A percentile compares a stretch with the other conserved stretches of the same genome.
phyloP scores from a whole-genome alignment of 805 yeast genomes.

The Vanderwaltozyma polyspora region DNA sequence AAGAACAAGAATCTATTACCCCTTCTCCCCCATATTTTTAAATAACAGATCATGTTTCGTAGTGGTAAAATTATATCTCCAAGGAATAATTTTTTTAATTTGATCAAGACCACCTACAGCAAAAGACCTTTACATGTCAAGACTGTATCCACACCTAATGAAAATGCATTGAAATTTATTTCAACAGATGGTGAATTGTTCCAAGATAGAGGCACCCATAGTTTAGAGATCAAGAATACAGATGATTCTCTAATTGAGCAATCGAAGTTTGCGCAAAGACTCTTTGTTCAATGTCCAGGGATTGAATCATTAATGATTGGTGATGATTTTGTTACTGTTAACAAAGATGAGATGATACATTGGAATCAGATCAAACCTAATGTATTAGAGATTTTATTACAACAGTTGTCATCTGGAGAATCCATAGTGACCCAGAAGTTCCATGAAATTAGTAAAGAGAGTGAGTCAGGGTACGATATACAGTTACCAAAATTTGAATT shows the following conservation, averaged over 20 bases:
- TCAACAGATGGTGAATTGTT: conserved; percentile 27
- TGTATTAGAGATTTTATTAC: conserved; percentile 31
- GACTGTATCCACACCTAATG: conserved; percentile 59
- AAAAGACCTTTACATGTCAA: conserved; percentile 25
- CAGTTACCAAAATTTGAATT: conserved; percentile 23
- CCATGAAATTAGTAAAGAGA: conserved; percentile 24
- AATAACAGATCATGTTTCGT: no score
- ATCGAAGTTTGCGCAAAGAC: conserved; percentile 52
- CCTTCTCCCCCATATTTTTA: no score
- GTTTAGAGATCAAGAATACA: conserved; percentile 26
- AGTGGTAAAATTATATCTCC: no score
- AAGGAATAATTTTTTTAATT: no score
- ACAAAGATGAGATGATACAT: conserved; percentile 50
- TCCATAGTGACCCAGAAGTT: conserved; percentile 19
- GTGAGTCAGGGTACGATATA: conserved; percentile 28
- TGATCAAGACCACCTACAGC: no score
- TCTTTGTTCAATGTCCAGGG: conserved; percentile 39
- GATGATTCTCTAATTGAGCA: conserved; percentile 26
- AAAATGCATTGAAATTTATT: conserved; percentile 60
- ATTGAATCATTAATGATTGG: conserved; percentile 68
- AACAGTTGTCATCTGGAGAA: conserved; percentile 22
- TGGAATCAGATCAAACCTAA: conserved; percentile 69
- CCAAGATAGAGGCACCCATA: conserved; percentile 23
- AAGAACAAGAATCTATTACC: no score
- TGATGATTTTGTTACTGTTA: conserved; percentile 60